Evolutionary conservation across 495 filamentous ascomycete species (phyloP).

Genomic region (Collariella sp.): DNA sequence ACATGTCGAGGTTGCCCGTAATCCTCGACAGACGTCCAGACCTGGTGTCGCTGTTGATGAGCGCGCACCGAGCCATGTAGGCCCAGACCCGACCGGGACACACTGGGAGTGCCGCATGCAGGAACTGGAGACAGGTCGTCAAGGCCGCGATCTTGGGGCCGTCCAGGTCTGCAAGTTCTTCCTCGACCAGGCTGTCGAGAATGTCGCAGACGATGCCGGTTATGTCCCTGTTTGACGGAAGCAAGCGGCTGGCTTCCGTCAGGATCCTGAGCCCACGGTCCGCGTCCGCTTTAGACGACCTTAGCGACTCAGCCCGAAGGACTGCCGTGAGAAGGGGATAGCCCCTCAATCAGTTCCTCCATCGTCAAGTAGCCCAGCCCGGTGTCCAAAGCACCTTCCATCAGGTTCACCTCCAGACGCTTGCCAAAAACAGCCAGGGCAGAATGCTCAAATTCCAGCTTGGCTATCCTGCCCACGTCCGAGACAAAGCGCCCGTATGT

Average conservation of each 20-base stretch:
- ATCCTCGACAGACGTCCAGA: conserved; percentile 66
- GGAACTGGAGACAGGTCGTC: conserved; percentile 69
- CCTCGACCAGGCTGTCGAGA: conserved; percentile 66
- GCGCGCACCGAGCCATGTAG: conserved; percentile 66
- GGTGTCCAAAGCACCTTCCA: conserved; percentile 28
- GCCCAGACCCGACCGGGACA: conserved; percentile 81
- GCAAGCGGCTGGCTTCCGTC: conserved; percentile 62
- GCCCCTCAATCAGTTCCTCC: conserved; percentile 34
- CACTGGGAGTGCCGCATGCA: conserved; percentile 59
- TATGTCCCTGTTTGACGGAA: conserved; percentile 67
- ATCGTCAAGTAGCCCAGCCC: conserved; percentile 26
- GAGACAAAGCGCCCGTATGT: conserved; percentile 64
- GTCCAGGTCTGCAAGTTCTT: conserved; percentile 43
- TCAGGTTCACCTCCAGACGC: conserved; percentile 52
- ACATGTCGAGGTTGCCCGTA: conserved; percentile 65
- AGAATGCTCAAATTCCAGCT: conserved; percentile 68
- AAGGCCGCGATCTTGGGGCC: conserved; percentile 53
- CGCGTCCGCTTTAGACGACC: conserved; percentile 17
- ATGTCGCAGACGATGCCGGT: conserved; percentile 73
- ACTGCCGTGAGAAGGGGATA: conserved; percentile 37
- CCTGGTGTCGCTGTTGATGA: conserved; percentile 64
- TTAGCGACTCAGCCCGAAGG: conserved; percentile 32
- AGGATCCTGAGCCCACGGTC: conserved; percentile 45
- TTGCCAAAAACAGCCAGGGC: conserved; percentile 66
- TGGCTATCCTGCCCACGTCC: conserved; percentile 44